Conservation (phyloP, 805 yeast species). For the Zygosaccharomyces kombuchaensis region DNA sequence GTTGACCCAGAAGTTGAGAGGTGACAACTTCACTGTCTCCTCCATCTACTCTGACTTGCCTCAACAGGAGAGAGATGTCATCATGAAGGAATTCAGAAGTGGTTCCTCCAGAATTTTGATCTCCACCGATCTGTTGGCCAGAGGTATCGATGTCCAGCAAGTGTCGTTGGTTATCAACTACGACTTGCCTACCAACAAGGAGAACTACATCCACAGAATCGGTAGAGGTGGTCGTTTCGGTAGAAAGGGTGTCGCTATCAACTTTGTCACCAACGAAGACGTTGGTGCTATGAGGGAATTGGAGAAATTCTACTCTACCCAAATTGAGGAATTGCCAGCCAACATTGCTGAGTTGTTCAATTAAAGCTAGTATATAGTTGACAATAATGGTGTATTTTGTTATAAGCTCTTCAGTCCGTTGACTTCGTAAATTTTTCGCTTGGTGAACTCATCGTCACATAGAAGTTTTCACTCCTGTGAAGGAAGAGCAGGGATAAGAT, state of each 20-base stretch:
- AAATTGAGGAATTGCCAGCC: conserved; percentile 75
- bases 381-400: conserved; percentile 12
- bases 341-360: conserved; percentile 51
- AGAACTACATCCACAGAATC: conserved; percentile 94
- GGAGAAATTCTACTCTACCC: conserved; percentile 68
- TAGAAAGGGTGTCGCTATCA: conserved; percentile 96
- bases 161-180: conserved; percentile 93
- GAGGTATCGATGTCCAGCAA: conserved; percentile 98
- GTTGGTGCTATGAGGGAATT: conserved; percentile 66
- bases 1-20: conserved; percentile 74
- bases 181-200: conserved; percentile 89
- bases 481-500: not conserved
- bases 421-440: conserved; percentile 4
- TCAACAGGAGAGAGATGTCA: conserved; percentile 89
- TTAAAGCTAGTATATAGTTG: conserved; percentile 12
- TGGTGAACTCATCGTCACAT: conserved; percentile 7
- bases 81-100: conserved; percentile 92
- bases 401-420: conserved; percentile 7
- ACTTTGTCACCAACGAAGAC: conserved; percentile 83
- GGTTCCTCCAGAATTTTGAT: conserved; percentile 92
- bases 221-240: conserved; percentile 99
- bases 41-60: conserved; percentile 97
- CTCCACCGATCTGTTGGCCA: conserved; percentile 95
- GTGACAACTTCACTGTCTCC: conserved; percentile 82
- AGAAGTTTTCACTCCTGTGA: not conserved